Base-by-base conservation (phyloP, 129 eudicot genomes). In the Escallonia herrerae region DNA sequence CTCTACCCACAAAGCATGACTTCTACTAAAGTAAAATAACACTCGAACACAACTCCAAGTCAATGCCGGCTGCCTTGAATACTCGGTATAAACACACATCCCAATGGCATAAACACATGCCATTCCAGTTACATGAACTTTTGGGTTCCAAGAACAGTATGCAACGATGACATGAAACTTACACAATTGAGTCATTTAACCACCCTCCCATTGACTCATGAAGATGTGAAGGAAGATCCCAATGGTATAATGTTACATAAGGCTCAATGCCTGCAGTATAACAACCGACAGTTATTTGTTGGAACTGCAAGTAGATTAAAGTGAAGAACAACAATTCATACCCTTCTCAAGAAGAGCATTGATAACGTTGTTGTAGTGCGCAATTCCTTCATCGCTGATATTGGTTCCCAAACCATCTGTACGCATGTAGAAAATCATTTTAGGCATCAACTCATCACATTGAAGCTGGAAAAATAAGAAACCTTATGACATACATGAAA, bases 221-320 rank as follows among this genome's bases (percentile, higher is more conserved):
- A 49, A 87, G 95, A 74, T 79, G 80, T 63, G 79, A 70, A 40
- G 95, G 95, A 69, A 87, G 83, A 82, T 84, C 95, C 95, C 95
- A 87, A 66, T 87, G 95, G 71, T 87, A 87, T 71, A 87, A 68
- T 69, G 95, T 87, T 33, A 79, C 82, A 72, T 64, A 87, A 40
- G 95, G 95, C 74, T 87, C 86, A 40, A 84, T 79, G 65, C 90
- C 91, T 87, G 80, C 68, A 83, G 62, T 40, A 51, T 56, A 46
- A 62, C 13, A n/a, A 62, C 43, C 69, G 46, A 46, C 66, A 60
- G 70, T 55, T 54, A 53, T 64, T 67, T 46, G 47, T 22, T 64
- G 41, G 53, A 58, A 22, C 33, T 60, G 52, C 61, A 54, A 47
- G 37, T 63, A 44, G 11, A 48, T 46, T 42, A 8, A 66, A 66